Evolutionary conservation across 805 yeast species (phyloP).

Genomic region (Maudiozyma pseudohumilis): DNA sequence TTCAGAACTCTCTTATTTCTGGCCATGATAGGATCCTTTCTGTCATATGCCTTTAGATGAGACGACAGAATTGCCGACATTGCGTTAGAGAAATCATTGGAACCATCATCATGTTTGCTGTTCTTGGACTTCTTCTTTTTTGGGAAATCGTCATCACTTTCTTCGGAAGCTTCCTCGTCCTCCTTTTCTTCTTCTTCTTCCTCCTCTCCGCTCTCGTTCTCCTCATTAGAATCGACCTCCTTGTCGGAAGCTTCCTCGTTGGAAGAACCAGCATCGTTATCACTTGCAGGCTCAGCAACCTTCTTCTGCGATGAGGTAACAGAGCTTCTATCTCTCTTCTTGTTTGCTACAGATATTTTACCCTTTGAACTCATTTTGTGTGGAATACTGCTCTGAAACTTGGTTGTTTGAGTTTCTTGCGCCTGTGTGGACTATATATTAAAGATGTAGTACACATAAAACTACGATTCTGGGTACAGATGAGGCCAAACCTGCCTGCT

Average conservation of each 20-base stretch:
- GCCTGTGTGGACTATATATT: too few species aligned
- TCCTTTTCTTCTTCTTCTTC: conserved; percentile 15
- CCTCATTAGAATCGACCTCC: conserved; percentile 9
- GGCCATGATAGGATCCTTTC: conserved; percentile 84
- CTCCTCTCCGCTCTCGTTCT: conserved; percentile 12
- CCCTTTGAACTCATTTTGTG: conserved; percentile 4
- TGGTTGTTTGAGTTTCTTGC: too few species aligned
- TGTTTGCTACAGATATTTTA: background rate
- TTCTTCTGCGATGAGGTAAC: background rate
- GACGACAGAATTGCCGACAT: conserved; percentile 77
- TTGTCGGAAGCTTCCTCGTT: conserved; percentile 11
- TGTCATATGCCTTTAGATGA: conserved; percentile 75
- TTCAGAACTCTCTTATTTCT: conserved; percentile 63
- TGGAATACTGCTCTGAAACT: too few species aligned
- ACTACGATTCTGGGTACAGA: too few species aligned
- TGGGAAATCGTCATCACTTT: conserved; percentile 33
- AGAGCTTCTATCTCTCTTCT: conserved; percentile 1
- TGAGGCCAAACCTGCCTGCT: background rate
- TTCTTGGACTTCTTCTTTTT: conserved; percentile 45
- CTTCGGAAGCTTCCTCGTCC: conserved; percentile 21
- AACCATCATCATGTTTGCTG: conserved; percentile 56
- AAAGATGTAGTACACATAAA: too few species aligned
- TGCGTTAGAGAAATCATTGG: conserved; percentile 70
- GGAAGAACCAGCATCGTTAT: background rate
- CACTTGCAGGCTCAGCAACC: background rate